Evolutionary conservation across 2,329 filamentous ascomycete species (phyloP), one percentile per base, ranked within the genome.

Genomic region (Teratosphaeria viscida): DNA sequence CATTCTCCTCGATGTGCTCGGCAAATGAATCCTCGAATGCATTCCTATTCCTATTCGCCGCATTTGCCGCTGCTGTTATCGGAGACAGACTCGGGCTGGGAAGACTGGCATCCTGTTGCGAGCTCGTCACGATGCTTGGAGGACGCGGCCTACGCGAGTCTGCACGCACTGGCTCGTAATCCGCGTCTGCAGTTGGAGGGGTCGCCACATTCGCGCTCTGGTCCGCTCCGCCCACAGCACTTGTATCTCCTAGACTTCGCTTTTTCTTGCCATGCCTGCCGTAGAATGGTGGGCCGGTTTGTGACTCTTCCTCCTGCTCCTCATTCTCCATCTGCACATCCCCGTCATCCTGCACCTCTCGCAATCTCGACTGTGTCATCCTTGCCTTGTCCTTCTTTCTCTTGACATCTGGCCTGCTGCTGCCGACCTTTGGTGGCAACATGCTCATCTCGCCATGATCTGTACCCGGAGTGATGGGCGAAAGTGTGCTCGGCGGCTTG

Each of bases 81-180:
- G 94, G 94, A 29, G 94, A 99, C 59, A 99, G 77, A 69, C 94
- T 92, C 37, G 94, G 94, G 72, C 94, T 99, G 57, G 94, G 94
- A 62, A 99, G 80, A 74, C 90, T 96, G 64, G 90, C 90, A 77
- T 96, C 92, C 72, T 94, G 89, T 47, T 87, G 85, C 59, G 85
- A 84, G 58, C 87, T 81, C 54, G 85, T 87, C 68, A 91, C 86
- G 56, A 92, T 79, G 39, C 76, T 76, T 11, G 81, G 76, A 57
- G 77, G 70, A 52, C 68, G 62, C 29, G 69, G 70, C 54, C 69
- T 64, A 23, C 55, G 55, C 32, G 39, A 16, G 29, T 39, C 32
- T 54, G 62, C 61, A 54, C 53, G 56, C 75, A 76, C 68, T 74
- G 83, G 81, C 63, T 88, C 86, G 11, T 84, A 74, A 62, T 91